These are phyloP conservation scores for Globisporangium takayamanum DNA, from an alignment of 352 stramenopile species.

Conservation along the genomic window DNA sequence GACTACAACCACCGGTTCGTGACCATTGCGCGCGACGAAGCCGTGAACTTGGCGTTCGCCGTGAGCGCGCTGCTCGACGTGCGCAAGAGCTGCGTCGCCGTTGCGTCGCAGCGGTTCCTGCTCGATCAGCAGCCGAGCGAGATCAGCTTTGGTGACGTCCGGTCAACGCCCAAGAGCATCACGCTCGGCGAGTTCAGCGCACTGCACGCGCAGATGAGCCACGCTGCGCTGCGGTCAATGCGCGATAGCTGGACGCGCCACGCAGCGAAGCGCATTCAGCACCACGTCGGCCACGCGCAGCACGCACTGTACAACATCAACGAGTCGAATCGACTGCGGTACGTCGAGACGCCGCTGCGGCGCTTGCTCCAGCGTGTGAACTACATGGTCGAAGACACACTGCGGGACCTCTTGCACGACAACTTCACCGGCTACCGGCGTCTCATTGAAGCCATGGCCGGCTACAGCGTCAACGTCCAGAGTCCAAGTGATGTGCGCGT, in stretches of 20 bases:
- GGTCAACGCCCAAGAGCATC: conserved; percentile 50
- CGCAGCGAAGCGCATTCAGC: conserved; percentile 67
- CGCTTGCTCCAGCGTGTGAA: conserved; percentile 71
- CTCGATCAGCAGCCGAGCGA: conserved; percentile 63
- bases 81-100: conserved; percentile 57
- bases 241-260: conserved; percentile 71
- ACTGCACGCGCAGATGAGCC: conserved; percentile 60
- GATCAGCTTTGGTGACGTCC: conserved; percentile 48
- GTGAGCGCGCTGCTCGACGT: conserved; percentile 73
- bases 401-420: conserved; percentile 49
- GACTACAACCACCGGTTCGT: conserved; percentile 71
- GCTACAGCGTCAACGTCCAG: conserved; percentile 45
- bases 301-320: conserved; percentile 53
- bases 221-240: conserved; percentile 67
- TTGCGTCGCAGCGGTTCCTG: conserved; percentile 51
- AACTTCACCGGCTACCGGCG: conserved; percentile 68
- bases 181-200: conserved; percentile 67
- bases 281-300: conserved; percentile 46
- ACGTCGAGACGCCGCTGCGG: conserved; percentile 48
- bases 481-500: conserved; percentile 44
- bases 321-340: conserved; percentile 63
- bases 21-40: conserved; percentile 49
- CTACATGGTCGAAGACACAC: conserved; percentile 75
- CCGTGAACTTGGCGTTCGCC: conserved; percentile 63
- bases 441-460: conserved; percentile 65